Evolutionary conservation across 805 yeast species (phyloP), one percentile per base, ranked within the genome.

Genomic region (Priceomyces melissophilus): DNA sequence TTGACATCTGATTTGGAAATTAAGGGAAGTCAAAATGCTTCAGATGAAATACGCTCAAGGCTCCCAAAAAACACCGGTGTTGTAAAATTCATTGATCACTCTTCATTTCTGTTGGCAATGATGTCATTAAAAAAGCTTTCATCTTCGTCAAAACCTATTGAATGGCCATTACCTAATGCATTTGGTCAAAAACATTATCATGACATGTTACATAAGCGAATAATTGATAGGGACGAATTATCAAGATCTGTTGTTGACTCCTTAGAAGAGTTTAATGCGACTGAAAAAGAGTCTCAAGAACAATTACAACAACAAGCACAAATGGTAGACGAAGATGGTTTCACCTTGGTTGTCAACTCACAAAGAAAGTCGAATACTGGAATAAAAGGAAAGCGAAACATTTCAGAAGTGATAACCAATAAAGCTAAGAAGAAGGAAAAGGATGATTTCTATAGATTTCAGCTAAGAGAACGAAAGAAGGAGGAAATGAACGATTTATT

Each of bases 381-480:
- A 46, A 71, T 88, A 30, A 49, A 81, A 60, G 86, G 86, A 32
- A 73, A 77, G 54, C 75, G 67, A 43, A 63, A 67, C 47, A 50
- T 57, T 25, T 67, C 74, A 3, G 61, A 65, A 17, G 64, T 67
- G 27, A 63, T 59, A 11, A 61, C 66, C 44, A 65, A 71, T 39
- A 84, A 78, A 61, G 70, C 75, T 66, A 81, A 83, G 62, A 79
- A 76, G 62, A 81, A 81, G 57, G 90, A 87, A 54, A 87, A 90
- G 70, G 75, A 77, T 50, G 98, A 95, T 65, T 93, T 93, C 71
- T 93, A 93, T 71, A 76, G 96, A 54, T 93, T 90, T 79, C 99
- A 93, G 69, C 78, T 93, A 51, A 82, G 99, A 64, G 96, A 93
- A 61, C 78, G 80, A 56, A 91, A 90, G 76, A 93, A 93, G 71